phyloP scores from a whole-genome alignment of 1,139 yeast species.

The Hansenula sp. region DNA sequence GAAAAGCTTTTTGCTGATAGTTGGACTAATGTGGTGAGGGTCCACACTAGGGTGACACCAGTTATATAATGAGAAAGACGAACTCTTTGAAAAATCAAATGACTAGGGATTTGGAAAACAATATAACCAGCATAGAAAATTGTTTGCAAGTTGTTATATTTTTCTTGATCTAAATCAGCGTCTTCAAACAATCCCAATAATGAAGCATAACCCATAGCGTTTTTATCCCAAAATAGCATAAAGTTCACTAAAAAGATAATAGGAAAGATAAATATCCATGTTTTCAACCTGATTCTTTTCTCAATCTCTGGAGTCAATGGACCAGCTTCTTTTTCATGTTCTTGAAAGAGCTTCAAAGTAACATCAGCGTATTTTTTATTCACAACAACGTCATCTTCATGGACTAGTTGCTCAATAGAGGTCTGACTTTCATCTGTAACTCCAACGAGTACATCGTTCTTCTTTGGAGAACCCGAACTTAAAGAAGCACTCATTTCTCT shows the following conservation, averaged over 20 bases:
- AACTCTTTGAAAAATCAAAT: slow-evolving; percentile 32
- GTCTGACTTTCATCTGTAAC: neutral
- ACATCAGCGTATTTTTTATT: slow-evolving; percentile 8
- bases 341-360: slow-evolving; percentile 7
- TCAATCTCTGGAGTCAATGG: slow-evolving; percentile 12
- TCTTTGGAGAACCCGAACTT: no score
- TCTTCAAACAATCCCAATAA: slow-evolving; percentile 14
- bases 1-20: slow-evolving; percentile 24
- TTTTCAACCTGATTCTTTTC: slow-evolving; percentile 6
- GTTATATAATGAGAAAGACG: slow-evolving; percentile 27
- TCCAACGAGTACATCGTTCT: neutral
- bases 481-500: no score
- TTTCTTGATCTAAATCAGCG: slow-evolving; percentile 7
- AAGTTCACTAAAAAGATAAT: slow-evolving; percentile 13
- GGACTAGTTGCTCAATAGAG: no score
- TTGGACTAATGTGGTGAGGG: slow-evolving; percentile 7
- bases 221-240: slow-evolving; percentile 16
- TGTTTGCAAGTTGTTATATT: slow-evolving; percentile 10
- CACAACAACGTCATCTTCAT: neutral
- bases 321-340: slow-evolving; percentile 11
- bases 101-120: slow-evolving; percentile 27
- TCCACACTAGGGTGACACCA: slow-evolving; percentile 4
- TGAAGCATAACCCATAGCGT: slow-evolving; percentile 14
- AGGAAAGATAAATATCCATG: slow-evolving; percentile 13
- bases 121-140: slow-evolving; percentile 12